Base-by-base conservation (phyloP, 2,329 filamentous ascomycete genomes). In the Mycosphaerella sp. region DNA sequence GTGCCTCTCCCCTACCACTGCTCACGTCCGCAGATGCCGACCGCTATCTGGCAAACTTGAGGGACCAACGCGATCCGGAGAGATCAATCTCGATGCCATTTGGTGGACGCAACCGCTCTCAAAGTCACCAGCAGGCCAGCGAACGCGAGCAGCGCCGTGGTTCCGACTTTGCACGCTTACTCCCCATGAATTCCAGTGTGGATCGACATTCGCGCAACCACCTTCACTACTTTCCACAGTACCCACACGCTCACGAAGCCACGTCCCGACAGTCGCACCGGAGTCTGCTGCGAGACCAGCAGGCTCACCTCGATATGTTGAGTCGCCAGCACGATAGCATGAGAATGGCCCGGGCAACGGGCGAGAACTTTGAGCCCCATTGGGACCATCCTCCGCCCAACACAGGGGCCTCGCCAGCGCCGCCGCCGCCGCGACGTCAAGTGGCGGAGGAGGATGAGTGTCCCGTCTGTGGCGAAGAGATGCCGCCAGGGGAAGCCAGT, bases 361-460 rank as follows among this genome's bases (percentile, higher is more conserved):
- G 32, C 11, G 32, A 34, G 7, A 11, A 34, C 7, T 11, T 36
- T 36, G 4, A 8, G 9, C 9, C 9, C 34, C 5, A 36, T 36
- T n/a, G 9, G 34, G 34, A 10, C 2, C 4, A 10, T 36, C 10
- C 9, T 8, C 9, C 9, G 12, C 34, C 34, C 1, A 36, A 36
- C 7, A 3, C 34, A 36, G 34, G 26, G 26, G 4, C 3, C 34
- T 31, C 42, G 2, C 51, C 49, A 11, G 45, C 44, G 26, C 45
- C 43, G 48, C 55, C 61, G 1, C 57, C 14, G 14, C 14, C 14
- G 14, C 14, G 65, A 10, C 60, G 66, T 5, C 56, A 68, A 55
- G 67, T 76, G 10, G 62, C 68, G 1, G 87, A 91, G 67, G 87
- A 90, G 65, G 87, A 91, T 66, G 85, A 89, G 63, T 92, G 87